Base-by-base conservation (phyloP, 1,284 basidiomycete species). In the Crocinoboletus sp. region DNA sequence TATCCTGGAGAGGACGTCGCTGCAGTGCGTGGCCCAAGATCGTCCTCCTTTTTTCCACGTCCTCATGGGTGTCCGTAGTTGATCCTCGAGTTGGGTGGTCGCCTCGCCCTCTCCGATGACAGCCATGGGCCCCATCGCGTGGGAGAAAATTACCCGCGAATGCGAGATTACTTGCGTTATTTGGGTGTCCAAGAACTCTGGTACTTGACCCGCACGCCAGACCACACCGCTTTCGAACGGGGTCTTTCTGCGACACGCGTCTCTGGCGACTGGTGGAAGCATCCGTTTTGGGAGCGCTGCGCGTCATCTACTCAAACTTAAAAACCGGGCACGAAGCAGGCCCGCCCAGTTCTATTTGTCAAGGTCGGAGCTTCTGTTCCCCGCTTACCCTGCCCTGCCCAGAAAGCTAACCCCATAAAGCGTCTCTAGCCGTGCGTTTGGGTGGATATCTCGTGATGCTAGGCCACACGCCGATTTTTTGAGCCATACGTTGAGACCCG, bases 81-180 rank as follows among this genome's bases (percentile, higher is more conserved):
- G 13, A 89, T 98, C 48, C 56, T 80, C 11, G 58, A 71, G 15
- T 62, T 73, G 28, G 76, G 76, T 6, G 95, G 95, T 1, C 77
- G 81, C 17, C 76, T 98, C 47, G 82, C 87, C 16, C 74, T 98
- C 15, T 98, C 94, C 2, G 95, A 99, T 64, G 95, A 99, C 66
- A 95, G 94, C 45, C 95, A 99, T 59, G 93, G 93, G 1, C 85
- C 91, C 1, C 77, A 82, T 29, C 82, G 84, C 13, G 93, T 99
- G 33, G 95, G 91, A 0, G 70, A 94, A 42, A 94, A 97, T 65
- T 99, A 96, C 58, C 55, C 69, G 42, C 73, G 76, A 12, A 64
- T 89, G 53, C 71, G 72, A 33, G 69, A 75, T 6, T 98, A 98
- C 63, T 71, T 94, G n/a, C 63, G 70, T 43, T 63, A 66, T 2